Percentiles rank a stretch among this genome's conserved stretches.
phyloP scores from a whole-genome alignment of 2,329 filamentous ascomycete species.

The Septoria linicola region DNA sequence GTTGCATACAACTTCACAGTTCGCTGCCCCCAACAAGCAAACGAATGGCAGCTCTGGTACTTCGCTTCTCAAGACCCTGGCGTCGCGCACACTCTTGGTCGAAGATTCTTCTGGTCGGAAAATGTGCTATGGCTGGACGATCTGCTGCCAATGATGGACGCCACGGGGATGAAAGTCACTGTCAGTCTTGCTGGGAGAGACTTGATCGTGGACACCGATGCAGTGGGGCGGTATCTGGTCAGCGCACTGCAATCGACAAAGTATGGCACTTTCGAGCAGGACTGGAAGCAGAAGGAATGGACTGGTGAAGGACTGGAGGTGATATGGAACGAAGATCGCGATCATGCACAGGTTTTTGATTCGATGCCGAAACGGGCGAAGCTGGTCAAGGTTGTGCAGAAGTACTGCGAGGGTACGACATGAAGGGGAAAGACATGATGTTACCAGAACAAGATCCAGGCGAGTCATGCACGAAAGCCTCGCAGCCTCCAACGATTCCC shows the following conservation, averaged over 20 bases:
- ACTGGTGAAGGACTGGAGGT: slow-evolving; percentile 53
- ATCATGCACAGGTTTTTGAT: slow-evolving; percentile 65
- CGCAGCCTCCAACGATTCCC: no score
- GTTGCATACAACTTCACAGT: slow-evolving; percentile 71
- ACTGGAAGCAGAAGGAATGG: slow-evolving; percentile 33
- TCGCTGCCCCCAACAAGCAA: slow-evolving; percentile 49
- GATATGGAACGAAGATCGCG: slow-evolving; percentile 59
- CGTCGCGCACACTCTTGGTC: slow-evolving; percentile 61
- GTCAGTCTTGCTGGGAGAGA: slow-evolving; percentile 61
- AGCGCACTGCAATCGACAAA: slow-evolving; percentile 18
- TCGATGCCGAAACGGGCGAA: slow-evolving; percentile 33
- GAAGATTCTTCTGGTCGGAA: slow-evolving; percentile 70
- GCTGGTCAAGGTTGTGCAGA: slow-evolving; percentile 14
- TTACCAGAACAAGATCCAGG: no score
- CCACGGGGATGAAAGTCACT: slow-evolving; percentile 45
- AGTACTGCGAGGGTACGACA: slow-evolving; percentile 11
- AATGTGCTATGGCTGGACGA: slow-evolving; percentile 71
- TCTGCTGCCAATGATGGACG: slow-evolving; percentile 43
- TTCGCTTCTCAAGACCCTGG: slow-evolving; percentile 67
- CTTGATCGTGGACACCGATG: slow-evolving; percentile 62
- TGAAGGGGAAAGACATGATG: neutral
- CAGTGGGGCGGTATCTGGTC: slow-evolving; percentile 58
- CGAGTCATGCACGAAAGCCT: no score
- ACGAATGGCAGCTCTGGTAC: slow-evolving; percentile 69
- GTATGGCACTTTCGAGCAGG: slow-evolving; percentile 33